Evolutionary conservation across 768 basidiomycete species (phyloP).

Genomic region (Leucosporidium creatinivorum): DNA sequence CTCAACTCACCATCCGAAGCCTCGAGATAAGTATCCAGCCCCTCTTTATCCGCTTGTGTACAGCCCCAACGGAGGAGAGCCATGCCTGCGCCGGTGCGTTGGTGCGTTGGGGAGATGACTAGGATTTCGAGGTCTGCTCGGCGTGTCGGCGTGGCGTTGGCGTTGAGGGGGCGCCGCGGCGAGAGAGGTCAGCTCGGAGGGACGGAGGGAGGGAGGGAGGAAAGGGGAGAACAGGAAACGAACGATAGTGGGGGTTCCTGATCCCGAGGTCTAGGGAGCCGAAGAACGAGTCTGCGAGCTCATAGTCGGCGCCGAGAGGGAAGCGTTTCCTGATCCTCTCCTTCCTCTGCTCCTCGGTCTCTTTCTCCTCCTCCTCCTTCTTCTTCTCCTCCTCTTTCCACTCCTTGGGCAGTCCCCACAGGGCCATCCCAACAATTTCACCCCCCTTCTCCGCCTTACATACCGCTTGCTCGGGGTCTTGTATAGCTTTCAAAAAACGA

Average conservation of each 20-base stretch:
- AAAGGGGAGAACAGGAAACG: neutral
- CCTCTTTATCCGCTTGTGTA: neutral
- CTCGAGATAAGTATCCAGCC: neutral
- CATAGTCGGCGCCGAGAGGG: neutral
- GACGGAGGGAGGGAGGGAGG: too few species aligned
- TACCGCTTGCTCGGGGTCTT: neutral
- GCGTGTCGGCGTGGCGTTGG: neutral
- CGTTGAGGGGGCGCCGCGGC: too few species aligned
- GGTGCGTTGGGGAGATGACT: neutral
- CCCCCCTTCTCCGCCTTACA: neutral
- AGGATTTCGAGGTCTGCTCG: slow-evolving; percentile 9
- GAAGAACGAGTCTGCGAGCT: slow-evolving; percentile 3
- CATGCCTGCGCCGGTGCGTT: neutral
- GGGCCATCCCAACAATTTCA: neutral
- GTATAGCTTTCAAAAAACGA: neutral
- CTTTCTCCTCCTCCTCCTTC: neutral
- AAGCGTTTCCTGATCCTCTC: neutral
- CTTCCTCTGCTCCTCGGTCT: neutral
- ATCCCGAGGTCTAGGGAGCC: too few species aligned
- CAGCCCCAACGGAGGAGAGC: neutral
- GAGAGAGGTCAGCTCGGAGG: too few species aligned
- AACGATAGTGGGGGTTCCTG: neutral
- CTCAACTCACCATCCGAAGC: neutral
- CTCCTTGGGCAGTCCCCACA: neutral
- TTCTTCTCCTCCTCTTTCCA: neutral